Evolutionary conservation across 257 asterid genomes (phyloP), one percentile per base, ranked within the genome.

Genomic region (Vinca minor): DNA sequence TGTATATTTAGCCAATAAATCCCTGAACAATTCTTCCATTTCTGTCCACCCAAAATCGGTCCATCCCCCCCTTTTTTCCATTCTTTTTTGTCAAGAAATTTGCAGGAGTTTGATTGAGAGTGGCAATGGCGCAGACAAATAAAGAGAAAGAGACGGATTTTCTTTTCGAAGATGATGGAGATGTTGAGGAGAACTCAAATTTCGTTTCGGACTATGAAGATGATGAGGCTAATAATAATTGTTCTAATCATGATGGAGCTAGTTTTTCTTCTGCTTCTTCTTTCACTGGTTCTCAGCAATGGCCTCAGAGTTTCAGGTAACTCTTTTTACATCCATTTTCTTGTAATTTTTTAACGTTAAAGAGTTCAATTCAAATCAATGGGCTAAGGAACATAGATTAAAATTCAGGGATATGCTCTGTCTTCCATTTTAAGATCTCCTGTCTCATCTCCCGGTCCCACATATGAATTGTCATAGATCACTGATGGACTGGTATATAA

Each of bases 291-390:
- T 80, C 88, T 31, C 95, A 82, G 62, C 94, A 84, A 71, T 91
- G 96, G 98, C 98, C 98, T 58, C 98, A 88, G 82, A 91, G 98
- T 75, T 77, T 84, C 82, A 84, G 87, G 97, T 90, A 71, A 34
- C 13, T 6, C n/a, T 49, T n/a, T n/a, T n/a, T n/a, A n/a, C n/a
- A 2, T 42, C 48, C 38, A 52, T 74, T 29, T 29, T 12, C 26
- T 6, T n/a, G n/a, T n/a, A n/a, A n/a, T 2, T 3, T 34, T 34
- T n/a, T n/a, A n/a, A n/a, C n/a, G n/a, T n/a, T n/a, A n/a, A n/a
- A n/a, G n/a, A n/a, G n/a, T n/a, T n/a, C n/a, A n/a, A n/a, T n/a
- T n/a, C n/a, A n/a, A n/a, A n/a, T n/a, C n/a, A n/a, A n/a, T n/a
- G n/a, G n/a, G n/a, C n/a, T n/a, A n/a, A n/a, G 7, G n/a, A n/a